Conservation (phyloP, 2,329 filamentous ascomycete genomes). For the Penicillium sclerotiorum region DNA sequence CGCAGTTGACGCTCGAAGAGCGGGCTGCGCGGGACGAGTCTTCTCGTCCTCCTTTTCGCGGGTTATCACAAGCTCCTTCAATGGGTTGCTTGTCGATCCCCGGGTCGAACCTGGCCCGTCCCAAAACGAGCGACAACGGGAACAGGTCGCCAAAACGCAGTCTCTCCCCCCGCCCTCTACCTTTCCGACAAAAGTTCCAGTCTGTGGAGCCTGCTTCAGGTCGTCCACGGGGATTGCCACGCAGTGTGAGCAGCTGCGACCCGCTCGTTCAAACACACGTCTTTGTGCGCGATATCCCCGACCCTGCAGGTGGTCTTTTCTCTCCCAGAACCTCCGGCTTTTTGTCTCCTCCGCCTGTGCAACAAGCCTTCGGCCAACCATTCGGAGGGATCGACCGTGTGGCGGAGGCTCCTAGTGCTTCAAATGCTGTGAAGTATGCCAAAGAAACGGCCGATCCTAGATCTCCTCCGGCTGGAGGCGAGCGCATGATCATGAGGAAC, state of each 20-base stretch:
- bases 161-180: constrained; percentile 40
- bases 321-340: constrained; percentile 51
- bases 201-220: constrained; percentile 24
- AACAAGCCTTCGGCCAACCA: constrained; percentile 37
- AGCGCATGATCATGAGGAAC: constrained; percentile 47
- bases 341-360: constrained; percentile 39
- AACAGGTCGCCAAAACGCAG: constrained; percentile 35
- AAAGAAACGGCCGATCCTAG: constrained; percentile 38
- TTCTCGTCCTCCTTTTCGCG: constrained; percentile 20
- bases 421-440: constrained; percentile 21
- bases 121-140: constrained; percentile 28
- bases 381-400: constrained; percentile 41
- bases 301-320: constrained; percentile 41
- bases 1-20: constrained; percentile 29
- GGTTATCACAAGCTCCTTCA: constrained; percentile 28
- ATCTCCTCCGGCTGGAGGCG: constrained; percentile 43
- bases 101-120: constrained; percentile 26
- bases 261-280: constrained; percentile 39
- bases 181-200: constrained; percentile 42
- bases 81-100: constrained; percentile 29
- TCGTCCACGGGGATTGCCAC: constrained; percentile 20
- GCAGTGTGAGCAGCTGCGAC: constrained; percentile 28
- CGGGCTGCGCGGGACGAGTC: constrained; percentile 18
- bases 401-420: constrained; percentile 13
- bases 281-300: constrained; percentile 42